Percentiles rank a stretch among this genome's conserved stretches.
Evolutionary conservation across 805 yeast species (phyloP).

Genomic region (Spencermartinsiella europaea): DNA sequence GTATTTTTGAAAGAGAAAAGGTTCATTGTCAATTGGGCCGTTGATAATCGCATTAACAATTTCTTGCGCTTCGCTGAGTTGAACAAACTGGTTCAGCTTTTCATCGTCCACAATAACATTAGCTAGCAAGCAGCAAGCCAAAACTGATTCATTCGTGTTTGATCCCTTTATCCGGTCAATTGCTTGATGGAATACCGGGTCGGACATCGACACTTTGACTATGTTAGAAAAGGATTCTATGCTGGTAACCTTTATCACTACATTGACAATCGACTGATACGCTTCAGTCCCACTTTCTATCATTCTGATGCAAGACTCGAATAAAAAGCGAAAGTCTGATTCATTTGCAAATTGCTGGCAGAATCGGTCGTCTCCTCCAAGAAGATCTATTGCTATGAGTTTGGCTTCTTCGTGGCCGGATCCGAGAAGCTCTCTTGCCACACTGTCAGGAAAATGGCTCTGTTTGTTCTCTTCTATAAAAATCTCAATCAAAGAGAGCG

Average conservation of each 20-base stretch:
- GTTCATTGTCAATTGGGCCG: background rate
- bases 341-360: background rate
- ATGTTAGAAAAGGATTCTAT: background rate
- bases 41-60: background rate
- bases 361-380: background rate
- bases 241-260: background rate
- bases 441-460: background rate
- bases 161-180: background rate
- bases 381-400: background rate
- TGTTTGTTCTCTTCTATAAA: background rate
- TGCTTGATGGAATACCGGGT: background rate
- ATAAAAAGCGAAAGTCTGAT: background rate
- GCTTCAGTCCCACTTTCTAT: background rate
- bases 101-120: background rate
- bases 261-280: background rate
- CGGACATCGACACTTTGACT: background rate
- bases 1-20: background rate
- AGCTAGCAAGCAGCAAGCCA: background rate
- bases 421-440: background rate
- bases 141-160: background rate
- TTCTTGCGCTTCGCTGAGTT: background rate
- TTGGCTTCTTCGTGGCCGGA: background rate
- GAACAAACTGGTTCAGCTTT: background rate
- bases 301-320: background rate
- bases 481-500: background rate